These are phyloP conservation scores for Blepharisma undulans DNA, from an alignment of 169 alveolate species.

Conservation along the genomic window DNA sequence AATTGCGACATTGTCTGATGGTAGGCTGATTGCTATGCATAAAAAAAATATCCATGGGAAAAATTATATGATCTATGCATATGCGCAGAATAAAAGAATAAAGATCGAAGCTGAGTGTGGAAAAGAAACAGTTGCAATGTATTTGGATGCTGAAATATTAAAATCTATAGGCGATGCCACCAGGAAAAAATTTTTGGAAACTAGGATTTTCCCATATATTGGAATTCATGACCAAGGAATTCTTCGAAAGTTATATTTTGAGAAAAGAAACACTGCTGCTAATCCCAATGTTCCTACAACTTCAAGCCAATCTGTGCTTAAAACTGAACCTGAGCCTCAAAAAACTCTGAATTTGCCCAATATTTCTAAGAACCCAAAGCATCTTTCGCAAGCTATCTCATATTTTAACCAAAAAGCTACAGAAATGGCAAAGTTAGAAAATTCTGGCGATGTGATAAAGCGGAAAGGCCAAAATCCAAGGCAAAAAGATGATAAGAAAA, in stretches of 20 bases:
- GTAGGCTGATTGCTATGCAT: not conserved
- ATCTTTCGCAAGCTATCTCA: not conserved
- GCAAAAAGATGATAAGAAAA: not conserved
- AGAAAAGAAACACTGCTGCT: not conserved
- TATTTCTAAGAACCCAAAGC: not conserved
- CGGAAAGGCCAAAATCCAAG: not conserved
- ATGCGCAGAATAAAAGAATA: not conserved
- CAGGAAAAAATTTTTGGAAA: not conserved
- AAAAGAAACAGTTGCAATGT: not conserved
- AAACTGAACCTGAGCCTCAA: not conserved
- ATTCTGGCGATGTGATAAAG: not conserved
- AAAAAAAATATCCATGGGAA: not conserved
- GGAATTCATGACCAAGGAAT: not conserved
- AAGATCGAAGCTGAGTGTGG: constrained; percentile 4
- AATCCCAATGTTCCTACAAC: not conserved
- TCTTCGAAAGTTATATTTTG: not conserved
- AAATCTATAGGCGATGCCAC: not conserved
- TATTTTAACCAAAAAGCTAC: not conserved
- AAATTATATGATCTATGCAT: not conserved
- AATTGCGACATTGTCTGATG: not conserved
- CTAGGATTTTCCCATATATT: not conserved
- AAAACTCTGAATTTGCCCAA: not conserved
- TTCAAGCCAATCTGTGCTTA: not conserved
- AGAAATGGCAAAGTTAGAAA: not conserved
- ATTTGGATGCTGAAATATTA: not conserved